Base-by-base conservation (phyloP, 2,329 filamentous ascomycete species). In the Fusarium beomiforme region DNA sequence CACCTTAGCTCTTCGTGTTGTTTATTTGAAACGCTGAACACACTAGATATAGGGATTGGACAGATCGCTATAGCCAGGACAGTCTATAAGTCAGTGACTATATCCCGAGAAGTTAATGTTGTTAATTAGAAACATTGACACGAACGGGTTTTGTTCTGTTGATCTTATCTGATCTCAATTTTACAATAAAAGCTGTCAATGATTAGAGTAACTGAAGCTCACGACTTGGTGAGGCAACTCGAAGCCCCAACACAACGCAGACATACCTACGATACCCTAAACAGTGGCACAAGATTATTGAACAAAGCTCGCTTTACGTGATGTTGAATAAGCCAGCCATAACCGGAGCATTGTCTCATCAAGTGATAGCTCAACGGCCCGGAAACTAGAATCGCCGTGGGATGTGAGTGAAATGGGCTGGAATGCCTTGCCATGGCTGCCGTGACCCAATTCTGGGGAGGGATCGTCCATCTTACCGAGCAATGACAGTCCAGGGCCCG, bases 381-480 rank as follows among this genome's bases (percentile, higher is more conserved):
- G 69, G 69, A 64, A 72, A 47, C 69, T 72, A 70, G 56, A 61
- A 68, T 43, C 19, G 44, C 58, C 51, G 41, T 59, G 50, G 24
- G 29, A 37, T n/a, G 36, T 37, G 36, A 37, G 17, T 19, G 29
- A 34, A 10, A 29, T 29, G 29, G 8, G 29, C 29, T 29, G 29
- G 29, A 29, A 29, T 29, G 29, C 29, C 29, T n/a, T 49, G 36
- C 16, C 39, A 9, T 62, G n/a, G 42, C 49, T 60, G 57, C 41
- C 60, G 37, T 37, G 47, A 46, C 60, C 59, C 49, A 70, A 54
- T 49, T 68, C 71, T 68, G 66, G 70, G 70, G 69, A 58, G 68
- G 63, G 70, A 73, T 72, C 70, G 62, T 47, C 70, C 70, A 72
- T 72, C 61, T 69, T 71, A 26, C 70, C 57, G 59, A 63, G 59